Evolutionary conservation across 371 early-diverging fungal genomes (phyloP).

Genomic region (Mortierella sp.): DNA sequence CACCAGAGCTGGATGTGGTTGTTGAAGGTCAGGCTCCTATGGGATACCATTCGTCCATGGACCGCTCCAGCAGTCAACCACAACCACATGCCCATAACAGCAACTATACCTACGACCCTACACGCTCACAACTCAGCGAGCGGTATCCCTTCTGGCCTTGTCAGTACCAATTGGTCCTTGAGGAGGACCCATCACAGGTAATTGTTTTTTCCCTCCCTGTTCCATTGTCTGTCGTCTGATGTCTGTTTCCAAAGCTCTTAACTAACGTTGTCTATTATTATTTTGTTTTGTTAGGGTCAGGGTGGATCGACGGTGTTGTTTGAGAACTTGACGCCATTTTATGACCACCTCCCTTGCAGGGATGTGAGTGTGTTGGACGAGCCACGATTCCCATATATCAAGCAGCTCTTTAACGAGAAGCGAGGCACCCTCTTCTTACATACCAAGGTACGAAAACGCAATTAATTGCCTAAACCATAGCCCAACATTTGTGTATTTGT

Average conservation of each 20-base stretch:
- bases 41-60: not conserved
- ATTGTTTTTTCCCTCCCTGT: not conserved
- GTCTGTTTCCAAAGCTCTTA: not conserved
- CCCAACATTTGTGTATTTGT: not conserved
- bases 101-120: slow-evolving; percentile 16
- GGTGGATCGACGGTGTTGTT: slow-evolving; percentile 26
- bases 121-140: slow-evolving; percentile 29
- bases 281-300: slow-evolving; percentile 3
- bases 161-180: slow-evolving; percentile 30
- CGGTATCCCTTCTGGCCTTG: slow-evolving; percentile 46
- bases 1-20: slow-evolving; percentile 2
- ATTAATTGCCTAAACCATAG: not conserved
- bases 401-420: slow-evolving; percentile 24
- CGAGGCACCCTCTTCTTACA: slow-evolving; percentile 31
- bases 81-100: not conserved
- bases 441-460: slow-evolving; percentile 26
- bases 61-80: not conserved
- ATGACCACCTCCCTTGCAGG: slow-evolving; percentile 31
- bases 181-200: slow-evolving; percentile 26
- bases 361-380: slow-evolving; percentile 30
- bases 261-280: not conserved
- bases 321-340: slow-evolving; percentile 29
- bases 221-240: not conserved
- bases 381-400: slow-evolving; percentile 25
- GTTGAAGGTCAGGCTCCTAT: not conserved